These are phyloP conservation scores for Garcia nutans DNA, from an alignment of 345 rosid species.

Conservation along the genomic window DNA sequence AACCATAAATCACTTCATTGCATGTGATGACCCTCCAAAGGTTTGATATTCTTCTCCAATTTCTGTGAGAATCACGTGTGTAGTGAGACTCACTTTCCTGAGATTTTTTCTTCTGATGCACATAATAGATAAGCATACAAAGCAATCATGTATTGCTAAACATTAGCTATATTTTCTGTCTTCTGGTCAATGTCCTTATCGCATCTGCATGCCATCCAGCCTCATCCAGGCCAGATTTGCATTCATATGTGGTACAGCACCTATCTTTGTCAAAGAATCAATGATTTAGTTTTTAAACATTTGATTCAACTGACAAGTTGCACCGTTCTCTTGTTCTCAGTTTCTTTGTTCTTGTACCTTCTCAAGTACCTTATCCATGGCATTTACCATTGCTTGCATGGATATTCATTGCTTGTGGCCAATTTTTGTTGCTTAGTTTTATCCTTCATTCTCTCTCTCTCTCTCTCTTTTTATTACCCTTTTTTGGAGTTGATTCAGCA, in stretches of 20 bases:
- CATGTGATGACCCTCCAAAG: slow-evolving; percentile 74
- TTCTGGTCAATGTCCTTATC: neutral
- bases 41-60: slow-evolving; percentile 43
- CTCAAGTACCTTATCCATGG: neutral
- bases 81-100: neutral
- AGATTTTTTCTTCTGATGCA: neutral
- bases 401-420: neutral
- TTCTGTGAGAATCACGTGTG: neutral
- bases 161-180: neutral
- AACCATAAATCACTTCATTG: slow-evolving; percentile 67
- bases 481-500: slow-evolving; percentile 2
- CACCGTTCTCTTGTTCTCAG: neutral
- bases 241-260: too few species aligned
- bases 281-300: neutral
- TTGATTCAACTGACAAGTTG: neutral
- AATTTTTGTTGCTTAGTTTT: neutral
- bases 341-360: neutral
- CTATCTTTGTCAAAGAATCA: too few species aligned
- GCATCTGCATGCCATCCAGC: neutral
- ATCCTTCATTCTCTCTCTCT: neutral
- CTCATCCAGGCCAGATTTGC: neutral
- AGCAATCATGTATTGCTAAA: neutral
- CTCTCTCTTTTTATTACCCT: neutral
- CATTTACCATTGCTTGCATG: neutral
- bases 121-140: neutral